phyloP scores from a whole-genome alignment of 2,329 filamentous ascomycete species.

The Pezicula neosporulosa region DNA sequence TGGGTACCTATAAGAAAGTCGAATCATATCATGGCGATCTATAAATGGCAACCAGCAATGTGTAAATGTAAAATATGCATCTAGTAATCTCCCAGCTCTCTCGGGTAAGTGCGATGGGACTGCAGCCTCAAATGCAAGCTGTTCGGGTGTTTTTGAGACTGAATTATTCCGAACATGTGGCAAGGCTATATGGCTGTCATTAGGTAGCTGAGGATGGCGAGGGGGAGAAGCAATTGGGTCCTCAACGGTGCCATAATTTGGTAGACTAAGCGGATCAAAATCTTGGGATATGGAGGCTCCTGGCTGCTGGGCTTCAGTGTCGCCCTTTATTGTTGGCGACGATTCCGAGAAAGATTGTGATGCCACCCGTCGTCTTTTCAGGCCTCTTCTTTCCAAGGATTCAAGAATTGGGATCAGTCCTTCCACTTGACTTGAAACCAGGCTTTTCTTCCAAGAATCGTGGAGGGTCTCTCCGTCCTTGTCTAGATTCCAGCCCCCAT shows the following conservation, averaged over 20 bases:
- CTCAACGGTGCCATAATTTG: not conserved
- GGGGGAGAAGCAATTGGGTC: not conserved
- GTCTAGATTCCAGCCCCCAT: conserved; percentile 28
- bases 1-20: conserved; percentile 5
- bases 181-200: no score
- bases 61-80: conserved; percentile 69
- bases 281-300: not conserved
- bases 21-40: conserved; percentile 46
- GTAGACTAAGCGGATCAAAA: not conserved
- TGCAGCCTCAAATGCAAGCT: not conserved
- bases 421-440: not conserved
- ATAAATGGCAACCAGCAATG: conserved; percentile 72
- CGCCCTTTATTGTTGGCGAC: no score
- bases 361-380: not conserved
- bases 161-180: not conserved
- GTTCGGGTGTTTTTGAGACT: not conserved
- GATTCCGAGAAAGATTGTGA: not conserved
- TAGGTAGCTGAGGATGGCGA: no score
- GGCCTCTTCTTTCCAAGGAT: conserved; percentile 1
- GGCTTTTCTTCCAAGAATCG: conserved; percentile 8
- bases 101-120: not conserved
- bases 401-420: not conserved
- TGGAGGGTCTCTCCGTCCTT: conserved; percentile 19
- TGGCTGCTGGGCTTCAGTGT: no score
- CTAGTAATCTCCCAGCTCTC: conserved; percentile 41